These are phyloP conservation scores for Penicillium paxilli DNA, from an alignment of 495 filamentous ascomycete species.

Conservation along the genomic window DNA sequence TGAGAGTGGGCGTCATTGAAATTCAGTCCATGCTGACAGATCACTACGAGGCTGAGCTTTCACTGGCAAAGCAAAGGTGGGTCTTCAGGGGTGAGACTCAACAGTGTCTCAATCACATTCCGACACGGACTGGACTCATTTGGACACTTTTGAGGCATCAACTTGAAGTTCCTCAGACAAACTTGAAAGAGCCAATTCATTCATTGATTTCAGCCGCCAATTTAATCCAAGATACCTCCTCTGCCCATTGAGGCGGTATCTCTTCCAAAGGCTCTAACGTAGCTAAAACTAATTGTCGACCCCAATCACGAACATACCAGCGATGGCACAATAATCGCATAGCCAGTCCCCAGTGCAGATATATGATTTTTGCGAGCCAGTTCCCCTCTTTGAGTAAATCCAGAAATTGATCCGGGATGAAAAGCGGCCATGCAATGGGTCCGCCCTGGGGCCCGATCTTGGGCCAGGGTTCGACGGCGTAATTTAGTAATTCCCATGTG, in stretches of 20 bases:
- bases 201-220: slow-evolving; percentile 20
- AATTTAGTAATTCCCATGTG: slow-evolving; percentile 31
- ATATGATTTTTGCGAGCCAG: slow-evolving; percentile 39
- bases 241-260: slow-evolving; percentile 30
- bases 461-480: slow-evolving; percentile 36
- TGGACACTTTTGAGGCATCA: no score
- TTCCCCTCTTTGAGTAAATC: slow-evolving; percentile 29
- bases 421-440: slow-evolving; percentile 37
- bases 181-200: not conserved
- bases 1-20: not conserved
- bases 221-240: slow-evolving; percentile 36
- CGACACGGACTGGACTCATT: not conserved
- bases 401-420: slow-evolving; percentile 31
- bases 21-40: not conserved
- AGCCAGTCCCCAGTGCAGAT: slow-evolving; percentile 36
- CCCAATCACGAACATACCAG: slow-evolving; percentile 41
- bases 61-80: no score
- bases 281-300: slow-evolving; percentile 35
- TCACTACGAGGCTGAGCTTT: not conserved
- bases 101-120: not conserved
- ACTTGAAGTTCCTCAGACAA: no score
- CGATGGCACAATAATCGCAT: slow-evolving; percentile 38
- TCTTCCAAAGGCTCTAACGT: slow-evolving; percentile 29
- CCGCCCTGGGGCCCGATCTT: slow-evolving; percentile 32
- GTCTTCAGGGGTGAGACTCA: not conserved